Evolutionary conservation across 2,329 filamentous ascomycete species (phyloP).

Genomic region (Lojkania enalia): DNA sequence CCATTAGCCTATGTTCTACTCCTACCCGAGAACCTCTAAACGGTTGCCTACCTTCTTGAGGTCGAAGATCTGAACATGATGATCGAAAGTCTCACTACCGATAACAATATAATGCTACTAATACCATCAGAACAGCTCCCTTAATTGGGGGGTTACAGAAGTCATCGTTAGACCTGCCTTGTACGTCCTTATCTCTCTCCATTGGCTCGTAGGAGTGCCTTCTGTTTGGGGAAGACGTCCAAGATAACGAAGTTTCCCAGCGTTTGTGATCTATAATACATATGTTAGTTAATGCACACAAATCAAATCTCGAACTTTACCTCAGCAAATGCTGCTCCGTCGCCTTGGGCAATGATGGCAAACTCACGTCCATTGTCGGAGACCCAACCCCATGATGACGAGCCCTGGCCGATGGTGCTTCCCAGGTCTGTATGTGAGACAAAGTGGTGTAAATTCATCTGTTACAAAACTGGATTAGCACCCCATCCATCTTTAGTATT

Average conservation of each 20-base stretch:
- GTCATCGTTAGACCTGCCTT: no score
- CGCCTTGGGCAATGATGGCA: constrained; percentile 56
- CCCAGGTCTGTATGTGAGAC: constrained; percentile 58
- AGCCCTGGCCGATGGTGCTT: constrained; percentile 46
- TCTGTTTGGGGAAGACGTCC: constrained; percentile 55
- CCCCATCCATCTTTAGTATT: neutral
- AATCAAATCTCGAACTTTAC: constrained; percentile 15
- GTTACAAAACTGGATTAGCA: constrained; percentile 7
- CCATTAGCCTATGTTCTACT: constrained; percentile 20
- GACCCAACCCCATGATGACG: constrained; percentile 58
- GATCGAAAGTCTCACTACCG: constrained; percentile 51
- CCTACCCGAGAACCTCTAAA: constrained; percentile 28
- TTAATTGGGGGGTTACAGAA: no score
- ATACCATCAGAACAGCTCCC: no score
- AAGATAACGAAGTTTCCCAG: constrained; percentile 56
- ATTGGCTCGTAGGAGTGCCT: constrained; percentile 47
- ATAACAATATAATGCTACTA: constrained; percentile 52
- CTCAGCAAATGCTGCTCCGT: constrained; percentile 59
- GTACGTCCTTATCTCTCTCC: constrained; percentile 56
- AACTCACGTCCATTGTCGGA: constrained; percentile 57
- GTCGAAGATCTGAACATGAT: constrained; percentile 62
- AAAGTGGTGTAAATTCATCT: constrained; percentile 61
- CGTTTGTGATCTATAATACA: constrained; percentile 40
- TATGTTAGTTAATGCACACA: neutral
- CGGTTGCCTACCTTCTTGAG: constrained; percentile 50